A percentile compares a stretch with the other conserved stretches of the same genome.
These are phyloP conservation scores for Solanum hybrid DNA, from an alignment of 305 asterid genomes.

Conservation along the genomic window DNA sequence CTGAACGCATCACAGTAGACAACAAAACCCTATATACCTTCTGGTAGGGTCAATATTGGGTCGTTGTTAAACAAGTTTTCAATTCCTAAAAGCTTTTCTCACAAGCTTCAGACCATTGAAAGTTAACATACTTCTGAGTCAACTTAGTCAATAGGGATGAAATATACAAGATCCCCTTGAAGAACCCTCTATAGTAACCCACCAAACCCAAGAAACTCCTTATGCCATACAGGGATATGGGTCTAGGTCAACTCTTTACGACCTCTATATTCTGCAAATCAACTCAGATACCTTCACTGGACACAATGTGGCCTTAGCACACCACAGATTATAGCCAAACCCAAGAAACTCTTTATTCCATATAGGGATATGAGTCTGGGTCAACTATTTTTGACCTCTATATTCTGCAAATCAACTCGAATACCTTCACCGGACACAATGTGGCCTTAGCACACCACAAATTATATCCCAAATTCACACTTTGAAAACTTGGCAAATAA, in stretches of 20 bases:
- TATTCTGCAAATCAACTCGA: not conserved
- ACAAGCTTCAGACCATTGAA: not conserved
- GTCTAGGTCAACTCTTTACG: not conserved
- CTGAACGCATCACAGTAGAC: not conserved
- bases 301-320: not conserved
- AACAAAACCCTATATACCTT: not conserved
- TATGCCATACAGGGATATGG: not conserved
- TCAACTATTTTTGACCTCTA: too few relatives aligned
- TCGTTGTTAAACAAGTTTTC: too few relatives aligned
- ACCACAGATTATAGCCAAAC: not conserved
- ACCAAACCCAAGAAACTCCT: not conserved
- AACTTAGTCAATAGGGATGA: not conserved
- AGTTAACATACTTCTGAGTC: too few relatives aligned
- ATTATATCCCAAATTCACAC: too few relatives aligned
- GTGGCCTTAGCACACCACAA: not conserved
- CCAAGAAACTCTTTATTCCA: not conserved
- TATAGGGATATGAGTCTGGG: not conserved
- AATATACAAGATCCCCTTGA: not conserved
- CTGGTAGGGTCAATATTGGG: not conserved
- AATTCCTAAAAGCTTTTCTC: not conserved
- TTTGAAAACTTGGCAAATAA: not conserved
- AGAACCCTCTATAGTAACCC: not conserved
- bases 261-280: not conserved
- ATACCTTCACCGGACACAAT: not conserved
- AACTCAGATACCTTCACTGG: not conserved